Percentiles rank a stretch among this genome's conserved stretches.
Conservation (phyloP, 2,329 filamentous ascomycete species). For the Dothidotthia symphoricarpi region DNA sequence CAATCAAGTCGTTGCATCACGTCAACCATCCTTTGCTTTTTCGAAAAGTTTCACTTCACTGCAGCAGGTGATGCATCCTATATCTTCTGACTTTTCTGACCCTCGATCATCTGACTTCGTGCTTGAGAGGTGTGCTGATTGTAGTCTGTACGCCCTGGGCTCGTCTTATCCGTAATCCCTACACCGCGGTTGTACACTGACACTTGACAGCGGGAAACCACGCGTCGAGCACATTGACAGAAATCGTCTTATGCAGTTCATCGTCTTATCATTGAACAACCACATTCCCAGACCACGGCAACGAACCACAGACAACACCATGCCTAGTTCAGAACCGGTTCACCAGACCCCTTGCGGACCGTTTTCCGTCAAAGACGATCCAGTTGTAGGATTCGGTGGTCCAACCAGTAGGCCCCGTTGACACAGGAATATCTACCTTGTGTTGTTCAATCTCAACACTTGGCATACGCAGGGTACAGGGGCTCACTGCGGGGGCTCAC, state of each 20-base stretch:
- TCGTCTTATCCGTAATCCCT: conserved; percentile 2
- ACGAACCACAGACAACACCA: too few species aligned
- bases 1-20: conserved; percentile 5
- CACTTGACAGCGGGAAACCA: conserved; percentile 12
- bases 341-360: too few species aligned
- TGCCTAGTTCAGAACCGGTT: too few species aligned
- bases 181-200: conserved; percentile 1
- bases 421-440: too few species aligned
- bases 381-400: too few species aligned
- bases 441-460: too few species aligned
- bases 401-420: too few species aligned
- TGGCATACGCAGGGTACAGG: too few species aligned
- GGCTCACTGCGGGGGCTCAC: too few species aligned
- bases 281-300: too few species aligned
- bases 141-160: conserved; percentile 1
- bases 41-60: conserved; percentile 2
- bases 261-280: neutral
- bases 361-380: too few species aligned
- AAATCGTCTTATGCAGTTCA: neutral
- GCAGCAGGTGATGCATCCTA: neutral
- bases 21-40: conserved; percentile 3
- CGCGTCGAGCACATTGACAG: conserved; percentile 4
- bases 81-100: neutral
- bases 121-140: conserved; percentile 1
- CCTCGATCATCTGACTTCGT: neutral